A percentile compares a stretch with the other conserved stretches of the same genome.
Evolutionary conservation across 2,329 filamentous ascomycete genomes (phyloP).

Genomic region (Xylariaceae sp.): DNA sequence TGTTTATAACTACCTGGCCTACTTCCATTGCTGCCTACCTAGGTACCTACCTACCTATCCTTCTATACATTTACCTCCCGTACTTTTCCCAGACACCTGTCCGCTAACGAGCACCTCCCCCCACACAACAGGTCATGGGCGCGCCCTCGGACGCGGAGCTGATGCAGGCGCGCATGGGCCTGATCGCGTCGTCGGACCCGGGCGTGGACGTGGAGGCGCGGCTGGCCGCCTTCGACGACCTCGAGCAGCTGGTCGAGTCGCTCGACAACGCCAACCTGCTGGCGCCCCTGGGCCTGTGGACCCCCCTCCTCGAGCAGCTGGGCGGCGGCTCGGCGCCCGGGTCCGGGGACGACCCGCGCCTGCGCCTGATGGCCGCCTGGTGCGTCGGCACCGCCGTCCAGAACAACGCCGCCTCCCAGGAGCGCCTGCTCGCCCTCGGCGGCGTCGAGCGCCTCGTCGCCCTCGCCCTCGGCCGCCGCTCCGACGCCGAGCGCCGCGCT

Average conservation of each 20-base stretch:
- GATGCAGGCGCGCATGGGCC: constrained; percentile 78
- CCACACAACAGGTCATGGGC: constrained; percentile 73
- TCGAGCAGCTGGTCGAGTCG: constrained; percentile 84
- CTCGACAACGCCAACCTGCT: constrained; percentile 98
- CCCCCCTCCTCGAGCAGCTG: constrained; percentile 65
- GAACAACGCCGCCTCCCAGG: constrained; percentile 85
- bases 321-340: constrained; percentile 55
- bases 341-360: constrained; percentile 46
- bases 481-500: constrained; percentile 1
- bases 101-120: too few relatives aligned
- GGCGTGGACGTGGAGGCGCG: constrained; percentile 66
- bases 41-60: too few relatives aligned
- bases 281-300: constrained; percentile 70
- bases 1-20: too few relatives aligned
- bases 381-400: constrained; percentile 91
- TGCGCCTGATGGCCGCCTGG: constrained; percentile 86
- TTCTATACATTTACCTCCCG: too few relatives aligned
- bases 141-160: constrained; percentile 84
- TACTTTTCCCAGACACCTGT: too few relatives aligned
- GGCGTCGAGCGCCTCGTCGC: constrained; percentile 64
- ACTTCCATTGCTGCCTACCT: too few relatives aligned
- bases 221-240: constrained; percentile 84
- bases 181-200: constrained; percentile 56
- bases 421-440: constrained; percentile 55
- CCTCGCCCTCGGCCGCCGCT: constrained; percentile 38